Conservation (phyloP, 2,329 filamentous ascomycete species). For the Claviceps citrina region DNA sequence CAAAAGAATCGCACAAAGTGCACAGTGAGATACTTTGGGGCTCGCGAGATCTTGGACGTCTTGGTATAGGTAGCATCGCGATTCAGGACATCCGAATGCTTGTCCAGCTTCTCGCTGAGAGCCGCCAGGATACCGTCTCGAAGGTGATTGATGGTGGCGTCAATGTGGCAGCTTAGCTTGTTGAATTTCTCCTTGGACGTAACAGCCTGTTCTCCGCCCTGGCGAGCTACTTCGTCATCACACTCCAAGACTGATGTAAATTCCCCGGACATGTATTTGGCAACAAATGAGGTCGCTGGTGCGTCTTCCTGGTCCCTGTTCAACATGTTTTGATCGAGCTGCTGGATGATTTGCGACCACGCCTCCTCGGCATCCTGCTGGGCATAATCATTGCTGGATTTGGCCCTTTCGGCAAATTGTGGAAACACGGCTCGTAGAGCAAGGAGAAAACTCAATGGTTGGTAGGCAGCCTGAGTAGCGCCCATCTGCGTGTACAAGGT, state of each 20-base stretch:
- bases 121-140: conserved; percentile 73
- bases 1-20: conserved; percentile 98
- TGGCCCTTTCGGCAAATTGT: conserved; percentile 82
- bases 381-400: conserved; percentile 71
- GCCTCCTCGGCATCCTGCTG: conserved; percentile 98
- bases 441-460: conserved; percentile 68
- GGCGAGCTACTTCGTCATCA: conserved; percentile 63
- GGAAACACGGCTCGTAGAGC: conserved; percentile 68
- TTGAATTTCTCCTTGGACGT: conserved; percentile 61
- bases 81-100: conserved; percentile 62
- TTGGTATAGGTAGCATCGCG: conserved; percentile 79
- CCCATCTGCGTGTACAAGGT: conserved; percentile 82
- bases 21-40: conserved; percentile 90
- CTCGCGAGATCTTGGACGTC: conserved; percentile 70
- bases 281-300: conserved; percentile 56
- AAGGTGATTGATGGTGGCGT: conserved; percentile 71
- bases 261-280: conserved; percentile 76
- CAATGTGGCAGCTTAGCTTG: conserved; percentile 90
- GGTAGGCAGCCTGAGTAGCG: conserved; percentile 73
- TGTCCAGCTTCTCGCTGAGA: conserved; percentile 80
- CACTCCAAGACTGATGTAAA: conserved; percentile 69
- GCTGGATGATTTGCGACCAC: conserved; percentile 86
- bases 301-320: conserved; percentile 37
- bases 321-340: conserved; percentile 64
- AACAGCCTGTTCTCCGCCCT: conserved; percentile 55